A percentile compares a stretch with the other conserved stretches of the same genome.
These are phyloP conservation scores for Rhynchosporium graminicola DNA, from an alignment of 2,329 filamentous ascomycete genomes.

Conservation along the genomic window DNA sequence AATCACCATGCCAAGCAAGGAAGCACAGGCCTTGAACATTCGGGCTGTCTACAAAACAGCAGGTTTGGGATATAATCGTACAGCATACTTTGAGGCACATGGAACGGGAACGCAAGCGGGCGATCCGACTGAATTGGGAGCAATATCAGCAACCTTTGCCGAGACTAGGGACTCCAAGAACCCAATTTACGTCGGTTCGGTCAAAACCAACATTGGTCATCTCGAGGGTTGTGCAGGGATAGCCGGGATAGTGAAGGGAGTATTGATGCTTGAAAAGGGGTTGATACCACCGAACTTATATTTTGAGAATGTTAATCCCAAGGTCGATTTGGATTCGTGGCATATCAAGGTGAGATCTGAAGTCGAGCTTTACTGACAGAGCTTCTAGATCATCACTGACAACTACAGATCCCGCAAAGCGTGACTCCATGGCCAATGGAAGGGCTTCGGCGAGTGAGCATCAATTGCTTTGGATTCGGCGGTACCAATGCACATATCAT, in stretches of 20 bases:
- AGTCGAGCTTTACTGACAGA: not conserved
- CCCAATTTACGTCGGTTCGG: constrained; percentile 32
- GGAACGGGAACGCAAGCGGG: constrained; percentile 36
- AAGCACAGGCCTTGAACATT: constrained; percentile 43
- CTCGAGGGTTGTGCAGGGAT: constrained; percentile 45
- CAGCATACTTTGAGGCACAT: constrained; percentile 34
- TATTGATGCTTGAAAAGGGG: constrained; percentile 46
- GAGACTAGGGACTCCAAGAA: constrained; percentile 20
- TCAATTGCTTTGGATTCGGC: constrained; percentile 41
- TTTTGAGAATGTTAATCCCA: constrained; percentile 44
- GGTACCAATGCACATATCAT: constrained; percentile 35
- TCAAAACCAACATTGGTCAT: constrained; percentile 41
- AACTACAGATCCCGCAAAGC: constrained; percentile 7
- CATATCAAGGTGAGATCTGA: constrained; percentile 38
- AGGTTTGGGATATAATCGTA: constrained; percentile 20
- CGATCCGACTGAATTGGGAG: constrained; percentile 34
- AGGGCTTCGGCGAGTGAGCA: constrained; percentile 49
- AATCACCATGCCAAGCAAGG: constrained; percentile 48
- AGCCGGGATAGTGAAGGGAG: constrained; percentile 45
- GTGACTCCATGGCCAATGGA: constrained; percentile 30
- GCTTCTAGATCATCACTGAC: not conserved
- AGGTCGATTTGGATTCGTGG: constrained; percentile 41
- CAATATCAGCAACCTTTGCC: constrained; percentile 28
- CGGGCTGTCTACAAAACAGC: constrained; percentile 22
- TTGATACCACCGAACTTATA: constrained; percentile 46